Percentiles rank a stretch among this genome's conserved stretches.
phyloP scores from a whole-genome alignment of 305 asterid genomes.

The Fraxinus dipetala region DNA sequence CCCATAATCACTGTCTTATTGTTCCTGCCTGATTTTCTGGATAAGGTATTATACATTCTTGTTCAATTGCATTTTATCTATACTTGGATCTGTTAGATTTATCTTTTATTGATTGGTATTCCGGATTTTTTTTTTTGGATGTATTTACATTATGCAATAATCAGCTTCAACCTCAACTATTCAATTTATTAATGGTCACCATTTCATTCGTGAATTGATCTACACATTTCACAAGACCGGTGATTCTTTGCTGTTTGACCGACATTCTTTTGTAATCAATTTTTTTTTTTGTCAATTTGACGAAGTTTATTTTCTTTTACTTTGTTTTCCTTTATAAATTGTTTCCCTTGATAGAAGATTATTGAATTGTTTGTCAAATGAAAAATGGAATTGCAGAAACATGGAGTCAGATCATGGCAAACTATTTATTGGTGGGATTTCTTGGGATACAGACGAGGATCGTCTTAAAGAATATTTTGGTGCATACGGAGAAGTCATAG shows the following conservation, averaged over 20 bases:
- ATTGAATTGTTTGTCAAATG: background rate
- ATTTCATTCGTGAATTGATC: constrained; percentile 14
- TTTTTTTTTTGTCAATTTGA: background rate
- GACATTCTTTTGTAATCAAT: constrained; percentile 9
- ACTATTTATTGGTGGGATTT: constrained; percentile 58
- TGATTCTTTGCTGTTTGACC: constrained; percentile 13
- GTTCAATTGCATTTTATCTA: constrained; percentile 15
- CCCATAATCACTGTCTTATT: constrained; percentile 47
- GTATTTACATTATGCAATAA: constrained; percentile 9
- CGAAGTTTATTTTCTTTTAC: background rate
- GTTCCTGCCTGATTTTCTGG: constrained; percentile 51
- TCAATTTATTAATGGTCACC: background rate
- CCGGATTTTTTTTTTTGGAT: background rate
- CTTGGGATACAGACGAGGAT: constrained; percentile 53
- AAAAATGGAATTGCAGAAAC: constrained; percentile 27
- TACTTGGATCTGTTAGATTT: constrained; percentile 47
- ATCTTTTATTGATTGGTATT: constrained; percentile 10
- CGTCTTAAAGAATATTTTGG: constrained; percentile 51
- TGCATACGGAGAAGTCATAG: constrained; percentile 47
- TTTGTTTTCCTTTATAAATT: background rate
- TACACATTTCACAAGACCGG: constrained; percentile 20
- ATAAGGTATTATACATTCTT: constrained; percentile 33
- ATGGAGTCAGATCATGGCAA: constrained; percentile 52
- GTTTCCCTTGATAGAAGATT: constrained; percentile 11
- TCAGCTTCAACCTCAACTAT: constrained; percentile 14